Conservation (phyloP, 106 monocot genomes). For the Alisma plantagoaquatica region DNA sequence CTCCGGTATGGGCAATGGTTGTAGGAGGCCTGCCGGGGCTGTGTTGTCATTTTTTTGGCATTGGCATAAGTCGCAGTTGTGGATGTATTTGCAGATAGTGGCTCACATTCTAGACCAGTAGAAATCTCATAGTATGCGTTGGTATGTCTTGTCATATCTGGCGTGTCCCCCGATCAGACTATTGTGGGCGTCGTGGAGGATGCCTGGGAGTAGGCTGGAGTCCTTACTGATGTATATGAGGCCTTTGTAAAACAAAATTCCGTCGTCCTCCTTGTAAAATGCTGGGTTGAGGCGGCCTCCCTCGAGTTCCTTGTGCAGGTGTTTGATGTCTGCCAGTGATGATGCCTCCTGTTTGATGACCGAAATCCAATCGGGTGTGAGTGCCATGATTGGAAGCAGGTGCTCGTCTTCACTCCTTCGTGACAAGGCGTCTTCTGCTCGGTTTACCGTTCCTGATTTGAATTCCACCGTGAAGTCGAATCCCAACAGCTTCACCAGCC, state of each 20-base stretch:
- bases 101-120: neutral
- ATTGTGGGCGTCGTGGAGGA: neutral
- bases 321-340: neutral
- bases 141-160: neutral
- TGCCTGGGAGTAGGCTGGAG: neutral
- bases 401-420: neutral
- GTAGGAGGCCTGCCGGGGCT: neutral
- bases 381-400: neutral
- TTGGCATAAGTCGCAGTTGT: neutral
- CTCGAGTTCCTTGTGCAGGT: neutral
- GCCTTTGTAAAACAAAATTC: neutral
- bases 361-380: neutral
- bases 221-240: neutral
- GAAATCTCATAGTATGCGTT: neutral
- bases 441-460: neutral
- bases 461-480: neutral
- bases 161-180: neutral
- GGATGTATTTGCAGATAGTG: neutral
- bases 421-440: neutral
- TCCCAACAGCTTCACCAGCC: neutral
- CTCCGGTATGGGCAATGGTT: neutral
- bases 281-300: neutral
- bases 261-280: neutral
- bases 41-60: neutral
- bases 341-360: neutral